Conservation (phyloP, 2,329 filamentous ascomycete genomes). For the Claviceps sorghi region DNA sequence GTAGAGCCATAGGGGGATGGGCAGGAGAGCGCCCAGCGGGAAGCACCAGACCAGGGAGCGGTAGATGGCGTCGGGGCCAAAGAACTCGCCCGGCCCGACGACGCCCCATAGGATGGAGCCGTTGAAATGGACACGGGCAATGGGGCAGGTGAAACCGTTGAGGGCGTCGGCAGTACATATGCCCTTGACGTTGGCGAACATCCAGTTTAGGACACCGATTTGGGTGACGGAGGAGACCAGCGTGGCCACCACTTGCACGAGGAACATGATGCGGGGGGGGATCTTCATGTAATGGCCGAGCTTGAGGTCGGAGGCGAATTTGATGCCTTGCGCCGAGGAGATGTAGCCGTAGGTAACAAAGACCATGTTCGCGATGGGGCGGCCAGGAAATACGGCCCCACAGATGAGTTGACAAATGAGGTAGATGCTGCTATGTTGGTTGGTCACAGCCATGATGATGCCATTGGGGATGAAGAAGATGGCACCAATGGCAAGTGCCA, state of each 20-base stretch:
- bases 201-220: conserved; percentile 79
- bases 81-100: conserved; percentile 70
- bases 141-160: conserved; percentile 77
- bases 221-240: conserved; percentile 66
- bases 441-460: conserved; percentile 86
- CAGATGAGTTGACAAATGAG: conserved; percentile 77
- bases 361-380: conserved; percentile 83
- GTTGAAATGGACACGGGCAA: conserved; percentile 80
- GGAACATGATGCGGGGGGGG: conserved; percentile 62
- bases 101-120: conserved; percentile 83
- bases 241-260: conserved; percentile 64
- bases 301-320: conserved; percentile 78
- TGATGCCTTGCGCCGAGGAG: conserved; percentile 75
- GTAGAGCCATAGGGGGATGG: conserved; percentile 61
- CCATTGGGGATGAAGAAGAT: conserved; percentile 81
- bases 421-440: conserved; percentile 77
- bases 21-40: conserved; percentile 58
- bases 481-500: conserved; percentile 64
- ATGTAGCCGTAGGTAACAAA: conserved; percentile 89
- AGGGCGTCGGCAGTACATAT: conserved; percentile 70
- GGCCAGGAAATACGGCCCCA: conserved; percentile 67
- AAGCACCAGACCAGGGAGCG: conserved; percentile 70
- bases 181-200: conserved; percentile 62
- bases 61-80: conserved; percentile 62
- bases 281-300: conserved; percentile 83